Conservation (phyloP, 176 grass and related monocot genomes). For the Oryza meyeriana region DNA sequence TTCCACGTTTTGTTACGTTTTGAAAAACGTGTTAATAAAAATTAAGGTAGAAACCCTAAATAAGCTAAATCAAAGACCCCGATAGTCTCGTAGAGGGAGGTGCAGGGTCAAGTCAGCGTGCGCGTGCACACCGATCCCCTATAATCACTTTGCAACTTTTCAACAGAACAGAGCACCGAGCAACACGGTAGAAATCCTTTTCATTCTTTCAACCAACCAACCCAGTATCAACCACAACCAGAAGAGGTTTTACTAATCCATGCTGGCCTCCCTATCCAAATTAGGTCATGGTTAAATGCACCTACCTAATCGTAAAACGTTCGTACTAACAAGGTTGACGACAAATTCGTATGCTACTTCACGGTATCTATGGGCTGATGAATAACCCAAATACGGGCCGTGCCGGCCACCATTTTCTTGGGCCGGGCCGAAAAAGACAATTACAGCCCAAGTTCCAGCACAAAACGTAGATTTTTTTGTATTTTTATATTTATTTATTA, state of each 20-base stretch:
- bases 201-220: not conserved
- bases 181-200: not conserved
- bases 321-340: not conserved
- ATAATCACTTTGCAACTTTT: too few species aligned
- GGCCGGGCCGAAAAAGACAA: not conserved
- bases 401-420: not conserved
- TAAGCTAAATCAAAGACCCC: too few species aligned
- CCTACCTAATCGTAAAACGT: not conserved
- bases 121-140: too few species aligned
- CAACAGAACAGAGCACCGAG: too few species aligned
- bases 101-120: too few species aligned
- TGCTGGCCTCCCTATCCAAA: not conserved
- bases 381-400: too few species aligned
- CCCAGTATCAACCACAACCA: not conserved
- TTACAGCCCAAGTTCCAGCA: not conserved
- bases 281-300: not conserved
- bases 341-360: not conserved
- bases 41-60: too few species aligned
- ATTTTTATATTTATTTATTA: too few species aligned
- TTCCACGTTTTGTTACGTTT: too few species aligned
- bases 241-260: not conserved
- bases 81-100: too few species aligned
- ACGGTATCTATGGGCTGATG: not conserved
- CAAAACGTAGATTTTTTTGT: not conserved
- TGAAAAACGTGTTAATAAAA: too few species aligned